Conservation (phyloP, 805 yeast species). For the Saturnispora serradocipensis region DNA sequence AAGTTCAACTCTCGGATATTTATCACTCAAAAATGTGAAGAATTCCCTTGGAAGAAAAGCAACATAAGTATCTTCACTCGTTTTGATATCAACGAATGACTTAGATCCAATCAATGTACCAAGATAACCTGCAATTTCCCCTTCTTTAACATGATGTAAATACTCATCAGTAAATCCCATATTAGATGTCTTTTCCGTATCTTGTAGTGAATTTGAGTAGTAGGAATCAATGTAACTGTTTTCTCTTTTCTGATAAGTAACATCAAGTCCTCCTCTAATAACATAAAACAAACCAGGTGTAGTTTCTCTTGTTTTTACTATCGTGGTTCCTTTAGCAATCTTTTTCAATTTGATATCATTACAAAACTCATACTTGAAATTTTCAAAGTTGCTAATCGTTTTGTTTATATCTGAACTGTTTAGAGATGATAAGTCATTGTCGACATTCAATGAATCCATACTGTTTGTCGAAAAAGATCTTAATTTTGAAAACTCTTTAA, state of each 20-base stretch:
- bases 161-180: constrained; percentile 25
- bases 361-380: constrained; percentile 50
- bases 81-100: constrained; percentile 63
- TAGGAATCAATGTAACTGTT: constrained; percentile 12
- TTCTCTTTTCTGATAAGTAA: constrained; percentile 35
- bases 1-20: constrained; percentile 64
- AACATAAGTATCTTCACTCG: constrained; percentile 52
- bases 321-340: constrained; percentile 41
- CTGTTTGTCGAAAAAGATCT: constrained; percentile 22
- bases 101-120: constrained; percentile 72
- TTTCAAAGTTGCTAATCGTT: constrained; percentile 33
- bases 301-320: constrained; percentile 56
- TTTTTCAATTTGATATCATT: constrained; percentile 48
- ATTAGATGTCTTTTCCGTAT: neutral
- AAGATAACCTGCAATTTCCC: constrained; percentile 83
- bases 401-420: constrained; percentile 15
- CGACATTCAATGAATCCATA: constrained; percentile 1
- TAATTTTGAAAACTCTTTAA: constrained; percentile 5
- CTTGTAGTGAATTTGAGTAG: constrained; percentile 8
- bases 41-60: constrained; percentile 62
- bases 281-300: constrained; percentile 74
- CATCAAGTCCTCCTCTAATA: constrained; percentile 68
- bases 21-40: constrained; percentile 61
- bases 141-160: constrained; percentile 55
- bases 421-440: constrained; percentile 8